Evolutionary conservation across 2,329 filamentous ascomycete species (phyloP), one percentile per base, ranked within the genome.

Genomic region (Cordyceps militaris): DNA sequence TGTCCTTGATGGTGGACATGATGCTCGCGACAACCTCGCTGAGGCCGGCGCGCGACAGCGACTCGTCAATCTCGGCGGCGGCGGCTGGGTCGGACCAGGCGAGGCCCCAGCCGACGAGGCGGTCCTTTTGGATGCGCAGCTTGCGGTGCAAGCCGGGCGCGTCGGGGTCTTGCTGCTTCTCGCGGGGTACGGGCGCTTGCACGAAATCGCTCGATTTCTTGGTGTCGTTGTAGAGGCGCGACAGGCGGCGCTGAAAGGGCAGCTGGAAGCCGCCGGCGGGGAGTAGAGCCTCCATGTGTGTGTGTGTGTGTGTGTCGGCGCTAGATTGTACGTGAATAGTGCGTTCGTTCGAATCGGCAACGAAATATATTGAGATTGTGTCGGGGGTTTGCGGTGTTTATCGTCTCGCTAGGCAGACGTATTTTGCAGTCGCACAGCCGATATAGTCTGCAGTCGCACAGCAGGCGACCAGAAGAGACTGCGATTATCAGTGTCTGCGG

Each of bases 1-100:
- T 89, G 64, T 91, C 88, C 67, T 90, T 89, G 67, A 92, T 91
- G 51, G 87, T 91, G 16, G 82, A 83, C 79, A 93, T 84, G 65
- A 92, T 88, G 68, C 87, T 90, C 59, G 84, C 84, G 54, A 92
- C 88, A 1, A 89, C 82, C 68, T 91, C 88, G 59, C 86, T 88
- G 57, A 92, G 74, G 23, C 88, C 89, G 54, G 86, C 86, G 68
- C 87, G 85, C 65, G 87, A 88, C 9, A 87, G 75, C 14, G 82
- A 83, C 66, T 85, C 83, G 65, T 87, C 84, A 61, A 92, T 91
- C 69, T 89, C 84, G 65, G 83, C 81, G 16, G 74, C 73, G 44
- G 28, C 28, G 28, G 28, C 28, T 11, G 86, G 84, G 68, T 91
- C 88, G 57, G 85, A 88, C 89, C 89, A 93, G 69, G 91, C 87